Percentiles rank a stretch among this genome's conserved stretches.
These are phyloP conservation scores for Cyberlindnera galapagoensis DNA, from an alignment of 805 yeast genomes.

Conservation along the genomic window DNA sequence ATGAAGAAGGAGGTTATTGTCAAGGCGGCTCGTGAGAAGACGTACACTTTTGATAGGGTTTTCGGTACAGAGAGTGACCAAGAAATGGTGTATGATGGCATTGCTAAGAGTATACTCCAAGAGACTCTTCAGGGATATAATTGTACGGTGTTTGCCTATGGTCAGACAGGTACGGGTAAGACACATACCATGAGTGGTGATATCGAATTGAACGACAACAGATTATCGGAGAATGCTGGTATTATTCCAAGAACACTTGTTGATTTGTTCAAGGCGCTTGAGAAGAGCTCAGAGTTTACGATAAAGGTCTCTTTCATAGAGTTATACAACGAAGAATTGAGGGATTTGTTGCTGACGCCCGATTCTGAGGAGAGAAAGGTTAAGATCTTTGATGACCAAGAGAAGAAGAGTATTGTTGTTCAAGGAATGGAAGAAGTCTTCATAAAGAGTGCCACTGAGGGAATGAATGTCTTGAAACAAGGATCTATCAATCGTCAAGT, in stretches of 20 bases:
- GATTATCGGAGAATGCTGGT: conserved; percentile 44
- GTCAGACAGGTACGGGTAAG: conserved; percentile 86
- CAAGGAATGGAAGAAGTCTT: conserved; percentile 53
- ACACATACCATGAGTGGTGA: conserved; percentile 74
- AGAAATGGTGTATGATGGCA: conserved; percentile 53
- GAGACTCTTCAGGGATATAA: conserved; percentile 70
- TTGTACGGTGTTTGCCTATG: conserved; percentile 79
- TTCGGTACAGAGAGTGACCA: conserved; percentile 82
- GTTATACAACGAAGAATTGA: conserved; percentile 73
- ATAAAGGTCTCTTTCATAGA: conserved; percentile 74
- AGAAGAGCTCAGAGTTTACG: conserved; percentile 42
- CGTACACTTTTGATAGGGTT: conserved; percentile 68
- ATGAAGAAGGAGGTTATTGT: conserved; percentile 40
- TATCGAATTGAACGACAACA: conserved; percentile 34
- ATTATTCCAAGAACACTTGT: conserved; percentile 54
- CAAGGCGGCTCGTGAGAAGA: conserved; percentile 36
- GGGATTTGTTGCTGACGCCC: conserved; percentile 45
- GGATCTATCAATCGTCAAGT: conserved; percentile 65
- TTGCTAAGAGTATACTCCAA: conserved; percentile 49
- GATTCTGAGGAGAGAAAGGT: conserved; percentile 40
- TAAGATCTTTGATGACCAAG: conserved; percentile 43
- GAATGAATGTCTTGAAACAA: conserved; percentile 41
- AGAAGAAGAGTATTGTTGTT: conserved; percentile 39
- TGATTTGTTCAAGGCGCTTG: conserved; percentile 46
- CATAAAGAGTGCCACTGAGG: conserved; percentile 44